phyloP scores from a whole-genome alignment of 139 green algal genomes.

The Zygnema circumcarinatum region DNA sequence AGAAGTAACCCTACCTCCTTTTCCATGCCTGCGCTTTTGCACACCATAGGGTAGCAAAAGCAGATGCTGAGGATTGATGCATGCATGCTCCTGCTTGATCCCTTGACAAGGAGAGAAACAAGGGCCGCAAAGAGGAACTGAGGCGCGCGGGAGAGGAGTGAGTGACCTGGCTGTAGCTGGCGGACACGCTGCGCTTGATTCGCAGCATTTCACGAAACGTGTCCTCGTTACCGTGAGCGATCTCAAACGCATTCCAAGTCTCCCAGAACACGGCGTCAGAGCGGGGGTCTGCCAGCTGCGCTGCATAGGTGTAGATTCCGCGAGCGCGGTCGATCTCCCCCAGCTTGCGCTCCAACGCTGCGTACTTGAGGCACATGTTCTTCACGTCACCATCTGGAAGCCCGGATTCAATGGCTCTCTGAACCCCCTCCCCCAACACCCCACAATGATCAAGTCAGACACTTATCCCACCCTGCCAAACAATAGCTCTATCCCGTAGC shows the following conservation, averaged over 20 bases:
- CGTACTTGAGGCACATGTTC: slow-evolving; percentile 83
- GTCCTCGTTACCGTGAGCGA: slow-evolving; percentile 71
- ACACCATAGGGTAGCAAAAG: too few relatives aligned
- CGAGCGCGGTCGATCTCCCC: slow-evolving; percentile 95
- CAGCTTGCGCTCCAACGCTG: slow-evolving; percentile 84
- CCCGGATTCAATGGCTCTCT: slow-evolving; percentile 57
- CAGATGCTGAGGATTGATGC: too few relatives aligned
- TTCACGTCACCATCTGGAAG: slow-evolving; percentile 76
- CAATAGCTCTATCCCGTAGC: too few relatives aligned
- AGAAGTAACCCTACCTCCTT: neutral
- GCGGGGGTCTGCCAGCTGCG: slow-evolving; percentile 66
- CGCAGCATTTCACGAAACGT: slow-evolving; percentile 98
- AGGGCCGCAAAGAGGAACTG: neutral
- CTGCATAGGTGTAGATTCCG: slow-evolving; percentile 87
- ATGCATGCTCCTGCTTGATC: too few relatives aligned
- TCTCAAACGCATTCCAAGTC: slow-evolving; percentile 89
- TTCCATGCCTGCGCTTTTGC: too few relatives aligned
- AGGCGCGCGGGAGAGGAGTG: neutral
- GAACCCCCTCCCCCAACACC: neutral
- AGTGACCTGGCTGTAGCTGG: slow-evolving; percentile 69
- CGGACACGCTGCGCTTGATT: slow-evolving; percentile 87
- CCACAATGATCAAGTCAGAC: slow-evolving; percentile 19
- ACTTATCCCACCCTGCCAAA: too few relatives aligned
- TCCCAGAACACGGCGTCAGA: slow-evolving; percentile 83
- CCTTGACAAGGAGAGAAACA: too few relatives aligned